Conservation (phyloP, 768 basidiomycete genomes). For the Zangia roseola region DNA sequence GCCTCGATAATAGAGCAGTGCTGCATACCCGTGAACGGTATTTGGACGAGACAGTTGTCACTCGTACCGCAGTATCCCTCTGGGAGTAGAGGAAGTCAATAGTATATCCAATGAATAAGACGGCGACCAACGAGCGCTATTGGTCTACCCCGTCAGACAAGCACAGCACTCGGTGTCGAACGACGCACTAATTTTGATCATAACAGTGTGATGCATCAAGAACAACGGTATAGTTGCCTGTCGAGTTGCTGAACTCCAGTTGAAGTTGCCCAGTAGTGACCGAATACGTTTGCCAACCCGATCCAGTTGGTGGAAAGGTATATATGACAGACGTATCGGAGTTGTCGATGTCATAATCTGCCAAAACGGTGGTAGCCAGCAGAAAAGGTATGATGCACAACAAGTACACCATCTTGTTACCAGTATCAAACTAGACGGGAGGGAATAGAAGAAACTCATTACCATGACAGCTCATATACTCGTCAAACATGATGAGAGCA, state of each 20-base stretch:
- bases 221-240: conserved; percentile 15
- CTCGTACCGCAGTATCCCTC: conserved; percentile 11
- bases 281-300: conserved; percentile 12
- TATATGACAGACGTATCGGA: conserved; percentile 19
- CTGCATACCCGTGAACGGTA: conserved; percentile 23
- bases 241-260: conserved; percentile 14
- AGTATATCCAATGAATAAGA: background rate
- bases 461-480: no score
- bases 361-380: conserved; percentile 14
- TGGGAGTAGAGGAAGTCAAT: background rate
- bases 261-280: background rate
- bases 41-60: conserved; percentile 15
- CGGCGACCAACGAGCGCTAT: conserved; percentile 17
- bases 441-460: no score
- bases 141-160: background rate
- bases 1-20: background rate
- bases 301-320: conserved; percentile 16
- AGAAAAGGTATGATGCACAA: conserved; percentile 7
- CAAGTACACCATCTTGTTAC: conserved; percentile 3
- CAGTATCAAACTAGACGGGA: background rate
- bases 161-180: background rate
- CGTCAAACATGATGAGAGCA: no score
- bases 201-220: conserved; percentile 22
- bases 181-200: conserved; percentile 24
- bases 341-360: conserved; percentile 25